Evolutionary conservation across 2,329 filamentous ascomycete species (phyloP).

Genomic region (Emmonsia crescens): DNA sequence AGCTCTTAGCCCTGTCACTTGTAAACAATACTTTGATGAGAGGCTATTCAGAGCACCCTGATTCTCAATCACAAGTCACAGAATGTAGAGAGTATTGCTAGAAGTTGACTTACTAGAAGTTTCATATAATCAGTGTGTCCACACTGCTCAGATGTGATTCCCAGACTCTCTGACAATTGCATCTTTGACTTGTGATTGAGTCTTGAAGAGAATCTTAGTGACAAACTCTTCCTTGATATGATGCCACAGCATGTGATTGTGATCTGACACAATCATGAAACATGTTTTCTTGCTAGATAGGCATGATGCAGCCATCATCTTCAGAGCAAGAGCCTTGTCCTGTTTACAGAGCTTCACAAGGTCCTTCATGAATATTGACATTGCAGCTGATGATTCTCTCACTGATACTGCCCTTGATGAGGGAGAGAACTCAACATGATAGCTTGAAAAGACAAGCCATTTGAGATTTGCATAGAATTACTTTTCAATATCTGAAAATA

Average conservation of each 20-base stretch:
- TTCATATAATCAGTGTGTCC: conserved; percentile 18
- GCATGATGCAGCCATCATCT: not conserved
- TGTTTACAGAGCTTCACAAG: conserved; percentile 6
- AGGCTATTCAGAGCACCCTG: not conserved
- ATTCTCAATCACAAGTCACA: conserved; percentile 14
- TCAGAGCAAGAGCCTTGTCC: conserved; percentile 6
- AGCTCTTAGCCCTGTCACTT: conserved; percentile 11
- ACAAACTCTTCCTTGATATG: conserved; percentile 17
- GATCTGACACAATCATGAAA: conserved; percentile 15
- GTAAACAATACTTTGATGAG: conserved; percentile 5
- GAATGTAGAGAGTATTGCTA: conserved; percentile 13
- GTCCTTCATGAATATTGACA: not conserved
- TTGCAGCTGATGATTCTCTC: not conserved
- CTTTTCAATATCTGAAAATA: conserved; percentile 19
- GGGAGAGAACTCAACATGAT: conserved; percentile 13
- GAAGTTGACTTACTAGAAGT: conserved; percentile 4
- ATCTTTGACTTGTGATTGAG: conserved; percentile 13
- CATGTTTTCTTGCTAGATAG: not conserved
- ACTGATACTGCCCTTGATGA: not conserved
- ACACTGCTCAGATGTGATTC: conserved; percentile 16
- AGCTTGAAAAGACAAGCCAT: conserved; percentile 15
- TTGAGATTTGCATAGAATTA: conserved; percentile 15
- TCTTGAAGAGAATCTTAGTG: conserved; percentile 11
- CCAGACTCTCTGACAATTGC: conserved; percentile 14
- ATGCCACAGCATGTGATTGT: conserved; percentile 18